phyloP scores from a whole-genome alignment of 371 early-diverging fungal species.

The Rhizopus microsporus region DNA sequence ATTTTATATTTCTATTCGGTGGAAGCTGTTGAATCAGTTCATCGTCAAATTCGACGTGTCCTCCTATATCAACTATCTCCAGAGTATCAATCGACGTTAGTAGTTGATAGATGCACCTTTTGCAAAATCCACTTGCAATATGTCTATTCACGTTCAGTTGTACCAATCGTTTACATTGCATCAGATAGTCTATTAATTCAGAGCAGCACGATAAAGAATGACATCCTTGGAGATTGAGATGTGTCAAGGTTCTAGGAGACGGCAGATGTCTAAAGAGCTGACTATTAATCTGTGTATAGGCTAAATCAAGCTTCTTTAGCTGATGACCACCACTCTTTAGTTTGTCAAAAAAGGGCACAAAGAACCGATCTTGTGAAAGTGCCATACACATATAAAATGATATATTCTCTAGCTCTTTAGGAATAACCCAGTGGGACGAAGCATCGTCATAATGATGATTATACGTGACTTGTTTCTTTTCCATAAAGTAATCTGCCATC shows the following conservation, averaged over 20 bases:
- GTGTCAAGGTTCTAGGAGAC: slow-evolving; percentile 21
- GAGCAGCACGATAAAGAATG: slow-evolving; percentile 36
- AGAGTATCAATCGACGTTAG: slow-evolving; percentile 2
- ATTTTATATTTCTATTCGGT: slow-evolving; percentile 1
- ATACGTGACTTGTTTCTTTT: slow-evolving; percentile 2
- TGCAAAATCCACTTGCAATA: slow-evolving; percentile 26
- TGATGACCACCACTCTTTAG: slow-evolving; percentile 13
- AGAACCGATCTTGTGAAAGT: slow-evolving; percentile 31
- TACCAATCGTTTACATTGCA: slow-evolving; percentile 9
- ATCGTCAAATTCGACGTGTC: slow-evolving; percentile 29
- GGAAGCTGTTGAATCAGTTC: slow-evolving; percentile 6
- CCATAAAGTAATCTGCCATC: slow-evolving; percentile 26
- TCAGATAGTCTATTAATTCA: slow-evolving; percentile 17
- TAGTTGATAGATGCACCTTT: slow-evolving; percentile 18
- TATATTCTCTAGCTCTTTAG: slow-evolving; percentile 23
- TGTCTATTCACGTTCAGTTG: slow-evolving; percentile 33
- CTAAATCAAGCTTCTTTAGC: slow-evolving; percentile 31
- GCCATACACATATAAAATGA: slow-evolving; percentile 45
- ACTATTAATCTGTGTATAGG: slow-evolving; percentile 35
- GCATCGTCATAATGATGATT: background rate
- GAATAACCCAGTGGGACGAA: slow-evolving; percentile 16
- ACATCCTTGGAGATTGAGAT: slow-evolving; percentile 37
- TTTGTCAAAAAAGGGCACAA: slow-evolving; percentile 39
- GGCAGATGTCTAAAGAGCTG: slow-evolving; percentile 24
- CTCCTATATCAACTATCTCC: slow-evolving; percentile 33